Evolutionary conservation across 2,329 filamentous ascomycete genomes (phyloP).

Genomic region (Aspergillus bombycis): DNA sequence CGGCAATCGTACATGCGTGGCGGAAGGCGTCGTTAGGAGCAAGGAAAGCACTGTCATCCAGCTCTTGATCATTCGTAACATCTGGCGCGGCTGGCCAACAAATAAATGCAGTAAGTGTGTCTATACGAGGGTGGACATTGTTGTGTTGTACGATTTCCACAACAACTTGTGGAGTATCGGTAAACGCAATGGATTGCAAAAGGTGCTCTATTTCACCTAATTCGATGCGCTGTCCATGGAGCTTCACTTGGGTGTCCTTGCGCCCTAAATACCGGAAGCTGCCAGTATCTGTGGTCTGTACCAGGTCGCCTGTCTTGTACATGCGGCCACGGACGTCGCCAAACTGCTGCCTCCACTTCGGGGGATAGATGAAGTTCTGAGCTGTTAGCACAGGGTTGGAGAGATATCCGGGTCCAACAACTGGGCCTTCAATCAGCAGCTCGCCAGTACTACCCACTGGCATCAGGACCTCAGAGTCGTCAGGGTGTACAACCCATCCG

Average conservation of each 20-base stretch:
- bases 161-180: too few species aligned
- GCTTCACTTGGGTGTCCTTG: not conserved
- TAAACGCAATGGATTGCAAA: too few species aligned
- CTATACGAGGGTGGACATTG: too few species aligned
- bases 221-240: not conserved
- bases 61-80: too few species aligned
- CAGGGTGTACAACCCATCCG: not conserved
- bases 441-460: not conserved
- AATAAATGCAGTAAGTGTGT: too few species aligned
- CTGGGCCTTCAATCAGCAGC: not conserved
- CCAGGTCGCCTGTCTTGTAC: not conserved
- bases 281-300: not conserved
- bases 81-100: too few species aligned
- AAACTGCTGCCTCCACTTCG: not conserved
- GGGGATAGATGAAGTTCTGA: not conserved
- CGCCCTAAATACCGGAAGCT: not conserved
- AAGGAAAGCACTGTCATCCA: too few species aligned
- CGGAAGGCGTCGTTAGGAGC: too few species aligned
- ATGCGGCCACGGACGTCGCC: not conserved
- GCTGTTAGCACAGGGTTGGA: not conserved
- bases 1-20: too few species aligned
- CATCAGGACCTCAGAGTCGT: not conserved
- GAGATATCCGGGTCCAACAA: not conserved
- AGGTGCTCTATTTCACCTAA: not conserved
- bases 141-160: too few species aligned